Percentiles rank a stretch among this genome's conserved stretches.
phyloP scores from a whole-genome alignment of 495 filamentous ascomycete genomes.

The Penicillium chermesinum region DNA sequence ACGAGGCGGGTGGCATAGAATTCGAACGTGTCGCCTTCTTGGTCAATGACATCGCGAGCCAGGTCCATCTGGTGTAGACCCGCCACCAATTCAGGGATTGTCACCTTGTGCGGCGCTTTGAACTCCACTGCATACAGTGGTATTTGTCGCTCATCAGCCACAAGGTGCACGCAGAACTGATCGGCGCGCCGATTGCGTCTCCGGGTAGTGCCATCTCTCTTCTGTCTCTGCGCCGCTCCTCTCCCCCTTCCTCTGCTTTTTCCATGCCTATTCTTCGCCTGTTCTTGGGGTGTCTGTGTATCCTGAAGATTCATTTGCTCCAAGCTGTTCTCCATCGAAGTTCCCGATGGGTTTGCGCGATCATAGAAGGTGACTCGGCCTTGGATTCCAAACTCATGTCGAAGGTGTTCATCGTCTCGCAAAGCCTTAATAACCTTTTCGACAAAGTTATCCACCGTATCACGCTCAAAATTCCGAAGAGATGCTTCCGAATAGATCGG shows the following conservation, averaged over 20 bases:
- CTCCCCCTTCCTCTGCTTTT: too few species aligned
- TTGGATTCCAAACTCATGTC: slow-evolving; percentile 19
- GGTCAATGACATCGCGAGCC: slow-evolving; percentile 23
- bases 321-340: slow-evolving; percentile 18
- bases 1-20: slow-evolving; percentile 29
- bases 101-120: slow-evolving; percentile 25
- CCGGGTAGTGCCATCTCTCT: slow-evolving; percentile 9
- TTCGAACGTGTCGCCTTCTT: slow-evolving; percentile 26
- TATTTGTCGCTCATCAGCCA: slow-evolving; percentile 17
- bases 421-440: slow-evolving; percentile 19
- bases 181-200: slow-evolving; percentile 18
- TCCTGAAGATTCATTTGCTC: slow-evolving; percentile 19
- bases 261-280: slow-evolving; percentile 10
- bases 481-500: slow-evolving; percentile 24
- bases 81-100: slow-evolving; percentile 22
- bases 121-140: slow-evolving; percentile 25
- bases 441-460: slow-evolving; percentile 25
- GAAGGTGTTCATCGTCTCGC: slow-evolving; percentile 17
- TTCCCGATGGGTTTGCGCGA: slow-evolving; percentile 14
- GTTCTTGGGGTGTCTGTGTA: slow-evolving; percentile 11
- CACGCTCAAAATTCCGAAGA: slow-evolving; percentile 24
- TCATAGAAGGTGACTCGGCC: slow-evolving; percentile 22
- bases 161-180: slow-evolving; percentile 19
- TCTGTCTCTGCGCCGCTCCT: slow-evolving; percentile 13
- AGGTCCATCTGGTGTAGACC: slow-evolving; percentile 27